These are phyloP conservation scores for Lachancea meyersii DNA, from an alignment of 805 yeast species.

Conservation along the genomic window DNA sequence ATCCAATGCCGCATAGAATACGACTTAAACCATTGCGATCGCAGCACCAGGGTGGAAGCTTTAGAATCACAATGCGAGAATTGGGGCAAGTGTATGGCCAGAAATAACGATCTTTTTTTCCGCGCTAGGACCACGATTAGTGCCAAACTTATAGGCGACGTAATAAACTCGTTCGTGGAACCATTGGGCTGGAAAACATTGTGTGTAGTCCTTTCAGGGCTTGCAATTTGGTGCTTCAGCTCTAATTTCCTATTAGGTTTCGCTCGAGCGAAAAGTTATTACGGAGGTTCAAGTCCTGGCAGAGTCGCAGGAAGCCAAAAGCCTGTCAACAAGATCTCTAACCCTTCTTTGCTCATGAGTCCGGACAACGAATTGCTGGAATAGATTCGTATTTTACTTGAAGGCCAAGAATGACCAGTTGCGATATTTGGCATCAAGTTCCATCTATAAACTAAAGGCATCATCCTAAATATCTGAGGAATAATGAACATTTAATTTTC, in stretches of 20 bases:
- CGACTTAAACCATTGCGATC: conserved; percentile 50
- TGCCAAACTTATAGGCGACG: conserved; percentile 56
- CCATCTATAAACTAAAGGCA: no score
- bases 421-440: no score
- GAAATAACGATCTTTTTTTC: conserved; percentile 37
- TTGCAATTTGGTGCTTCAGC: conserved; percentile 45
- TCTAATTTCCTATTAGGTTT: conserved; percentile 65
- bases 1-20: conserved; percentile 48
- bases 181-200: conserved; percentile 61
- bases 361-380: background rate
- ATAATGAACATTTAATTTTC: no score
- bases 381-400: background rate
- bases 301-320: background rate
- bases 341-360: background rate
- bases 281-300: conserved; percentile 21
- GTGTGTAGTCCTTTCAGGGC: conserved; percentile 35
- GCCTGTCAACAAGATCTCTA: background rate
- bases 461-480: no score
- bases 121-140: conserved; percentile 51
- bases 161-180: conserved; percentile 57
- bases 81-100: conserved; percentile 64
- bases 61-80: conserved; percentile 48
- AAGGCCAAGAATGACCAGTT: no score
- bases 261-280: conserved; percentile 45
- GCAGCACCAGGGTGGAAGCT: conserved; percentile 52